Percentiles rank a stretch among this genome's conserved stretches.
Evolutionary conservation across 2,329 filamentous ascomycete species (phyloP).

Genomic region (Alternaria sp.): DNA sequence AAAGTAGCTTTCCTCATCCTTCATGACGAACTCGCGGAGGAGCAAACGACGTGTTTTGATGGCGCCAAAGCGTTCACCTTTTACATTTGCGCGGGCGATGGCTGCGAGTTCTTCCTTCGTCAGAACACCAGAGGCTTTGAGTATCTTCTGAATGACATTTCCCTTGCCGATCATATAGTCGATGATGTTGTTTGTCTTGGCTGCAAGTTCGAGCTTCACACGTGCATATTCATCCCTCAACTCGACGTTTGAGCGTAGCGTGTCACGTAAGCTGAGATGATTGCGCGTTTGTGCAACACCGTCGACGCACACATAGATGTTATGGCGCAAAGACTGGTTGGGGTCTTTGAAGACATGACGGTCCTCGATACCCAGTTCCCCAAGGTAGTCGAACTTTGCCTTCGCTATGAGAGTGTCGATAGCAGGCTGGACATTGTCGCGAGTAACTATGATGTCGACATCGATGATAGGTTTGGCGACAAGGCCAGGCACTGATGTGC

Average conservation of each 20-base stretch:
- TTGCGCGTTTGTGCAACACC: slow-evolving; percentile 47
- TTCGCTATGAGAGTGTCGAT: slow-evolving; percentile 42
- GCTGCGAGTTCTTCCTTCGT: slow-evolving; percentile 30
- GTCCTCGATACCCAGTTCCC: slow-evolving; percentile 48
- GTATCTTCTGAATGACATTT: slow-evolving; percentile 31
- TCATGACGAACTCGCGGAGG: slow-evolving; percentile 37
- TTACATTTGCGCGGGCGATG: slow-evolving; percentile 27
- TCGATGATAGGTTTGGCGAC: slow-evolving; percentile 51
- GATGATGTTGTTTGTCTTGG: slow-evolving; percentile 25
- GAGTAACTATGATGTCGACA: slow-evolving; percentile 45
- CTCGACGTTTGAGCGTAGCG: slow-evolving; percentile 38
- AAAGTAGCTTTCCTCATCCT: slow-evolving; percentile 33
- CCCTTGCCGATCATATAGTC: slow-evolving; percentile 35
- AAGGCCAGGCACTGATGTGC: slow-evolving; percentile 48
- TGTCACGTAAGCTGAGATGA: slow-evolving; percentile 50
- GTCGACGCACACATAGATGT: slow-evolving; percentile 51
- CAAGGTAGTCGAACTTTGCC: slow-evolving; percentile 46
- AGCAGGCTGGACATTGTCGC: slow-evolving; percentile 32
- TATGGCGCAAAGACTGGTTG: slow-evolving; percentile 35
- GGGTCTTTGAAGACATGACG: slow-evolving; percentile 48
- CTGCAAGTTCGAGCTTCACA: slow-evolving; percentile 33
- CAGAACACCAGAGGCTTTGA: slow-evolving; percentile 21
- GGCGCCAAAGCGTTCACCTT: slow-evolving; percentile 23
- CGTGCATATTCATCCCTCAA: slow-evolving; percentile 43
- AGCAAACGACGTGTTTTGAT: slow-evolving; percentile 34